phyloP scores from a whole-genome alignment of 805 yeast species.

The Suhomyces emberorum region DNA sequence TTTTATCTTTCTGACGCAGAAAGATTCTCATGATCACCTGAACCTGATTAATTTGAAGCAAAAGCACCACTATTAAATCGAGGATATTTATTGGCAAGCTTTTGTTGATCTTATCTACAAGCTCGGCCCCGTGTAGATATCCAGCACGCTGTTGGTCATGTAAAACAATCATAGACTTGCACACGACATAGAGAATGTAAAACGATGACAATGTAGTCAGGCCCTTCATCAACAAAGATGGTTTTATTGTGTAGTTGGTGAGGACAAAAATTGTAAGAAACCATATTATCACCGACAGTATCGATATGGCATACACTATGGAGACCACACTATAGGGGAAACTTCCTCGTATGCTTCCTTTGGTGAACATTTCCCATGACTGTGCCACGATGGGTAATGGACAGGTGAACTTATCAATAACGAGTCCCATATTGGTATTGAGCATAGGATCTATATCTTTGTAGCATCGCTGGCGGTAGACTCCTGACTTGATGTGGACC shows the following conservation, averaged over 20 bases:
- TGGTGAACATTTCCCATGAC: conserved; percentile 50
- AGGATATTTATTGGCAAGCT: conserved; percentile 49
- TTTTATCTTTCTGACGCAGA: conserved; percentile 63
- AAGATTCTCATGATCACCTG: conserved; percentile 68
- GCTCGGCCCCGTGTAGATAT: conserved; percentile 39
- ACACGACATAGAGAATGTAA: conserved; percentile 50
- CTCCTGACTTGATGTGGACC: conserved; percentile 19
- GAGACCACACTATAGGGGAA: conserved; percentile 60
- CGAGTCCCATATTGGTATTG: conserved; percentile 34
- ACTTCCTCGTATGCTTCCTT: conserved; percentile 32
- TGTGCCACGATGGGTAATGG: conserved; percentile 42
- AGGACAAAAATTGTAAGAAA: conserved; percentile 61
- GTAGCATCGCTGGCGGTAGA: conserved; percentile 33
- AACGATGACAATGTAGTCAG: conserved; percentile 54
- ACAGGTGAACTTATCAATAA: conserved; percentile 21
- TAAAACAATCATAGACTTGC: conserved; percentile 45
- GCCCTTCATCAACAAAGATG: conserved; percentile 47
- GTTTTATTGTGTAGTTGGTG: conserved; percentile 62
- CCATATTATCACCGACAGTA: conserved; percentile 62
- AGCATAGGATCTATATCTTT: conserved; percentile 33
- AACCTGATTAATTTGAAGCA: conserved; percentile 66
- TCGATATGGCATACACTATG: conserved; percentile 56
- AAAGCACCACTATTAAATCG: conserved; percentile 54
- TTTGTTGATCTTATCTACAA: conserved; percentile 43
- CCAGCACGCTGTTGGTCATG: conserved; percentile 47